phyloP scores from a whole-genome alignment of 2,329 filamentous ascomycete genomes.

The Fusarium papillatum region DNA sequence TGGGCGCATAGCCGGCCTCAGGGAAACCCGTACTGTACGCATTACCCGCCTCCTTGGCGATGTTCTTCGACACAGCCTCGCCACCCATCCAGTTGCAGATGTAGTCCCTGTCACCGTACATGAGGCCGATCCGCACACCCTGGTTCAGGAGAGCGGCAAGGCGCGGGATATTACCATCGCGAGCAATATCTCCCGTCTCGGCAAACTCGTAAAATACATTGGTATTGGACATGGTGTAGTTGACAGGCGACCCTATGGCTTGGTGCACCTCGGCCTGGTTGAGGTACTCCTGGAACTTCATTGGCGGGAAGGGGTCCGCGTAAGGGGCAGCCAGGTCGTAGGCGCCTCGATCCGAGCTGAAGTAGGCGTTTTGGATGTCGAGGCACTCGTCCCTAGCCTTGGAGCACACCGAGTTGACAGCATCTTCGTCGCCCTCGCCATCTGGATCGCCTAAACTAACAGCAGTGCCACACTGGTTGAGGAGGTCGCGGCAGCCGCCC shows the following conservation, averaged over 20 bases:
- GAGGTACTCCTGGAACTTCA: conserved; percentile 74
- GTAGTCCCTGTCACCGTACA: conserved; percentile 77
- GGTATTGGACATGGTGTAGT: conserved; percentile 66
- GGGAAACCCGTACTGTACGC: conserved; percentile 69
- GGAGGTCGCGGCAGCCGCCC: conserved; percentile 66
- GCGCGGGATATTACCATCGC: conserved; percentile 70
- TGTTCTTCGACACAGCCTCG: conserved; percentile 76
- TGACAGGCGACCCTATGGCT: conserved; percentile 73
- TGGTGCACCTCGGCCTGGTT: conserved; percentile 69
- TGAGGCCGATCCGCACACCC: conserved; percentile 77
- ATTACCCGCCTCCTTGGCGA: conserved; percentile 63
- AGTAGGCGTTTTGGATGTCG: conserved; percentile 70
- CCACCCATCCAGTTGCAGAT: conserved; percentile 81
- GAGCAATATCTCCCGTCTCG: conserved; percentile 72
- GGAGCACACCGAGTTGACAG: conserved; percentile 62
- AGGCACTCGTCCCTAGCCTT: conserved; percentile 59
- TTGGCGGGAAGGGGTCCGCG: conserved; percentile 73
- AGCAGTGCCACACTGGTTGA: conserved; percentile 64
- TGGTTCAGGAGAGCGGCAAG: conserved; percentile 71
- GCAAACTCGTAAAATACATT: conserved; percentile 62
- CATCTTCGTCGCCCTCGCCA: conserved; percentile 53
- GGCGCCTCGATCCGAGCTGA: conserved; percentile 65
- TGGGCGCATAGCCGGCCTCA: conserved; percentile 78
- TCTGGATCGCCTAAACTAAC: conserved; percentile 55
- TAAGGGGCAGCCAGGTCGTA: conserved; percentile 72